Base-by-base conservation (phyloP, 2,329 filamentous ascomycete species). In the Scedosporium apiospermum region DNA sequence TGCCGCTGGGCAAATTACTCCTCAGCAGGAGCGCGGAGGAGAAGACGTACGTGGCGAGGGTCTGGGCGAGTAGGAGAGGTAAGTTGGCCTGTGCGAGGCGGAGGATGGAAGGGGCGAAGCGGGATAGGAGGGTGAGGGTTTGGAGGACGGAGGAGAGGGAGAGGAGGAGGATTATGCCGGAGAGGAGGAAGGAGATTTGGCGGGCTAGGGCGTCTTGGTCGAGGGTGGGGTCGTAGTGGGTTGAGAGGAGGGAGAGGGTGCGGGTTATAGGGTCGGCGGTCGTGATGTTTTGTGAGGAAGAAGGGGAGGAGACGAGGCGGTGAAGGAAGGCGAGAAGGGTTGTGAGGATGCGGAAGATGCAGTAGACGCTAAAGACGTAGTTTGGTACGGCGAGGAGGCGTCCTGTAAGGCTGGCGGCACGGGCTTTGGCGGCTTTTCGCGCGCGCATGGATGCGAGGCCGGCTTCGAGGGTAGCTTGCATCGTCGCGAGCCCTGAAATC, bases 161-260 rank as follows among this genome's bases (percentile, higher is more conserved):
- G 2, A 89, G 88, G 16, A 91, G 80, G 26, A 96, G 86, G 72
- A 96, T 95, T 59, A 93, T 85, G 18, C 91, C 91, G 6, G 88
- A 91, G 4, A 96, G 81, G 23, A 91, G 77, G 74, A 96, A 96
- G 64, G 88, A 91, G 66, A 96, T 93, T 70, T 91, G 89, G 92
- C 90, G 87, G 23, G 89, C 88, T 90, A 91, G 96, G 9, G 90
- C 89, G 10, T 86, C 82, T 69, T 91, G 89, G 74, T 96, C 89
- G 27, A 96, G 82, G 64, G 87, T 85, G 2, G 90, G 89, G 70
- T 96, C 90, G 84, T 90, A 93, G 75, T 96, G 90, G 63, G 88
- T 88, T 3, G 90, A 90, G 18, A 96, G 76, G 12, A 96, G 80
- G 4, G 90, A 89, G 7, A 96, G 83, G 65, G 93, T 82, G 66